Evolutionary conservation across 2,329 filamentous ascomycete species (phyloP).

Genomic region (Cadophora sp.): DNA sequence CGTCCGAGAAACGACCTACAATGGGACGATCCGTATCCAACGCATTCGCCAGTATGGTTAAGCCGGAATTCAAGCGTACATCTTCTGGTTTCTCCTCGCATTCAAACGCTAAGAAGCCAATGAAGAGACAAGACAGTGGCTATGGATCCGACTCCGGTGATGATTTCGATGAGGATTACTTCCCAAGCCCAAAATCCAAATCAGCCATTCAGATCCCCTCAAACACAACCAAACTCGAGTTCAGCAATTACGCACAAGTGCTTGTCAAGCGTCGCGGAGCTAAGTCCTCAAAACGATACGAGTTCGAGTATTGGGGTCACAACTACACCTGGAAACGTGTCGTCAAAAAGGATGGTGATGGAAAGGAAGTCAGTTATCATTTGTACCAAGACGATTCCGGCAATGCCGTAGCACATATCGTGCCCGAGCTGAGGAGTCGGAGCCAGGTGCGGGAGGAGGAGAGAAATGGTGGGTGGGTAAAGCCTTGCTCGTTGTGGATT

Average conservation of each 20-base stretch:
- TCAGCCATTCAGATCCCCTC: conserved; percentile 55
- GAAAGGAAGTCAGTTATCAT: conserved; percentile 76
- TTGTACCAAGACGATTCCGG: conserved; percentile 71
- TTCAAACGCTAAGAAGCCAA: conserved; percentile 24
- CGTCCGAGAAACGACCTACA: conserved; percentile 46
- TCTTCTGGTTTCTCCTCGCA: conserved; percentile 34
- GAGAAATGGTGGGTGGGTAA: conserved; percentile 85
- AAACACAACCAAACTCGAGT: conserved; percentile 88
- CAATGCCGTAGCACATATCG: conserved; percentile 79
- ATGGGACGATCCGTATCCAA: conserved; percentile 64
- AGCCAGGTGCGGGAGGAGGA: conserved; percentile 75
- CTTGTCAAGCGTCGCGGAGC: conserved; percentile 76
- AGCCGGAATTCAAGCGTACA: conserved; percentile 55
- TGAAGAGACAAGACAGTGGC: conserved; percentile 56
- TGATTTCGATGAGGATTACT: conserved; percentile 25
- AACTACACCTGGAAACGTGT: conserved; percentile 84
- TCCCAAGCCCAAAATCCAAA: conserved; percentile 40
- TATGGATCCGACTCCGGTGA: conserved; percentile 57
- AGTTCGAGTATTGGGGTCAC: conserved; percentile 93
- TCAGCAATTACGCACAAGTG: conserved; percentile 95
- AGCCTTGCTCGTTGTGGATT: conserved; percentile 90
- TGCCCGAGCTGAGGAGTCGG: conserved; percentile 77
- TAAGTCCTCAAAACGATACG: conserved; percentile 76
- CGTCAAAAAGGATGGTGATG: conserved; percentile 68
- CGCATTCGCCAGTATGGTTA: conserved; percentile 51